Conservation (phyloP, 2,329 filamentous ascomycete genomes). For the Verticillium nubilum region DNA sequence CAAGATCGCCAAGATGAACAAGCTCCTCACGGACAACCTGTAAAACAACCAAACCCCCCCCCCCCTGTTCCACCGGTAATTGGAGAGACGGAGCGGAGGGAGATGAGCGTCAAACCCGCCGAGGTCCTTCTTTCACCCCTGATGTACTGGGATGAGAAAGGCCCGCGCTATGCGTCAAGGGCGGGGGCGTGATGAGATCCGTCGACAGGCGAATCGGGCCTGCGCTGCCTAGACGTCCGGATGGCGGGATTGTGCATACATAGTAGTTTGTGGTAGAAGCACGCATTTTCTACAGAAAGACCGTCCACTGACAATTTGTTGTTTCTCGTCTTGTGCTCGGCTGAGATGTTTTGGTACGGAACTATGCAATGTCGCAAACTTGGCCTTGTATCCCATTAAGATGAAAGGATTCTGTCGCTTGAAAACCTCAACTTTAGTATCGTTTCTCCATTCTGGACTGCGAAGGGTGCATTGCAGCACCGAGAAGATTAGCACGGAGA, state of each 20-base stretch:
- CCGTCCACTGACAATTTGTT: neutral
- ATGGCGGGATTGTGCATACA: neutral
- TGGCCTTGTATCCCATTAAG: too few species aligned
- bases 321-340: neutral
- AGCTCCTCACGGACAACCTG: constrained; percentile 92
- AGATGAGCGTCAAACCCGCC: neutral
- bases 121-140: neutral
- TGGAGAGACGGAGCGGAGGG: neutral
- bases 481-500: too few species aligned
- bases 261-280: neutral
- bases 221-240: neutral
- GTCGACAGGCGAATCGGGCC: neutral
- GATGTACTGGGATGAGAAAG: neutral
- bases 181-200: neutral
- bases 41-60: constrained; percentile 51
- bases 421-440: too few species aligned
- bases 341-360: too few species aligned
- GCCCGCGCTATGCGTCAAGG: neutral
- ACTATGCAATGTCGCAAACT: too few species aligned
- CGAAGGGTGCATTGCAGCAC: too few species aligned
- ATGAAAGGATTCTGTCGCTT: too few species aligned
- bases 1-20: constrained; percentile 98
- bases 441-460: too few species aligned
- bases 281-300: neutral
- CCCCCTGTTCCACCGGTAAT: neutral